These are phyloP conservation scores for Ophiostoma ips DNA, from an alignment of 2,329 filamentous ascomycete species.

Conservation along the genomic window DNA sequence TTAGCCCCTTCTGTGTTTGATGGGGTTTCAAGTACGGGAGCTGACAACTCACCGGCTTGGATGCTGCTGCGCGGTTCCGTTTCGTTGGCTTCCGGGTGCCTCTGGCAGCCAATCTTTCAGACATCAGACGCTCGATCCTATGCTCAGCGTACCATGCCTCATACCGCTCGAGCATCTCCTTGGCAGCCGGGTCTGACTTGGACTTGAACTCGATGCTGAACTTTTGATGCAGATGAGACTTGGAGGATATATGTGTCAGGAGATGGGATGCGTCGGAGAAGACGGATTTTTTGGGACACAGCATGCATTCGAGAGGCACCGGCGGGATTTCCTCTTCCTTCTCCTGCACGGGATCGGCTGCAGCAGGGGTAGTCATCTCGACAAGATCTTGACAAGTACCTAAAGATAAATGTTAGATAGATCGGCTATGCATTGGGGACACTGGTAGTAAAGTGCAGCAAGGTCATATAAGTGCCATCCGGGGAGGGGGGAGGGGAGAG, in stretches of 20 bases:
- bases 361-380: slow-evolving; percentile 24
- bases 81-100: slow-evolving; percentile 40
- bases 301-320: slow-evolving; percentile 61
- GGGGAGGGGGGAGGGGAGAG: too few relatives aligned
- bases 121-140: slow-evolving; percentile 57
- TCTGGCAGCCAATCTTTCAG: slow-evolving; percentile 65
- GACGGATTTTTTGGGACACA: slow-evolving; percentile 64
- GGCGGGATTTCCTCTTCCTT: background rate
- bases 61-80: slow-evolving; percentile 14
- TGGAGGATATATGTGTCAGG: slow-evolving; percentile 83
- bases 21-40: too few relatives aligned
- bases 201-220: slow-evolving; percentile 68
- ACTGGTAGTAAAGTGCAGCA: too few relatives aligned
- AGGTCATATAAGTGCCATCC: too few relatives aligned
- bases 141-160: slow-evolving; percentile 65
- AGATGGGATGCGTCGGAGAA: slow-evolving; percentile 90
- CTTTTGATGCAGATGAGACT: slow-evolving; percentile 74
- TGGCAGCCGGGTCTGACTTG: slow-evolving; percentile 51
- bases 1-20: background rate
- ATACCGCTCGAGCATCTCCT: slow-evolving; percentile 49
- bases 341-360: background rate
- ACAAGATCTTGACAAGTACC: slow-evolving; percentile 17
- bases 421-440: background rate
- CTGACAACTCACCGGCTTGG: slow-evolving; percentile 11
- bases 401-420: background rate